phyloP scores from a whole-genome alignment of 2,329 filamentous ascomycete genomes.

The Coniochaeta hoffmannii region DNA sequence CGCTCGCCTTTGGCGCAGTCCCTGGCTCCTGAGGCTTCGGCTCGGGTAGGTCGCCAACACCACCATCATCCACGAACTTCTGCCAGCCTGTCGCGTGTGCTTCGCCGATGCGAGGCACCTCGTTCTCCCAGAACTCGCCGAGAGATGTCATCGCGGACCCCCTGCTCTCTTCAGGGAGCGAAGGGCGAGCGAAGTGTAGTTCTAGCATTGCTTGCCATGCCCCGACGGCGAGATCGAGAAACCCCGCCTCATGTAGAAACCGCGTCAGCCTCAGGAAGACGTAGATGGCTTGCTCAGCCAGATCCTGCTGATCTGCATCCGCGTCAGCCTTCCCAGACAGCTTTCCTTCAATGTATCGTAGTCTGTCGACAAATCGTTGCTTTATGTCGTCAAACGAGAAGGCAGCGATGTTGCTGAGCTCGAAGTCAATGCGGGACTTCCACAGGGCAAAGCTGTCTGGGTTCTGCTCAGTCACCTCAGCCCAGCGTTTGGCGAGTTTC shows the following conservation, averaged over 20 bases:
- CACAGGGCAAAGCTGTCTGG: constrained; percentile 58
- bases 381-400: constrained; percentile 65
- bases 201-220: constrained; percentile 82
- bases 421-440: constrained; percentile 64
- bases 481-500: constrained; percentile 58
- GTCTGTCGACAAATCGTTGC: constrained; percentile 48
- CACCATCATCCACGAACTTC: constrained; percentile 31
- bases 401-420: constrained; percentile 57
- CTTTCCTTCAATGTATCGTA: constrained; percentile 30
- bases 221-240: constrained; percentile 66
- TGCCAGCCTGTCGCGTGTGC: constrained; percentile 62
- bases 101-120: constrained; percentile 73
- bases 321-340: constrained; percentile 3
- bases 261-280: constrained; percentile 67
- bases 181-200: constrained; percentile 55
- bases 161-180: constrained; percentile 16
- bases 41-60: constrained; percentile 32
- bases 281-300: constrained; percentile 50
- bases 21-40: constrained; percentile 17
- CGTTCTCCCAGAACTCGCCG: constrained; percentile 79
- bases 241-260: constrained; percentile 71
- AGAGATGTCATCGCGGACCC: constrained; percentile 37
- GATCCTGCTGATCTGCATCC: constrained; percentile 1
- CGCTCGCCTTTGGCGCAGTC: constrained; percentile 23
- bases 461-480: constrained; percentile 42